These are phyloP conservation scores for Cyclostephanos tholiformis DNA, from an alignment of 108 stramenopile genomes.

Conservation along the genomic window DNA sequence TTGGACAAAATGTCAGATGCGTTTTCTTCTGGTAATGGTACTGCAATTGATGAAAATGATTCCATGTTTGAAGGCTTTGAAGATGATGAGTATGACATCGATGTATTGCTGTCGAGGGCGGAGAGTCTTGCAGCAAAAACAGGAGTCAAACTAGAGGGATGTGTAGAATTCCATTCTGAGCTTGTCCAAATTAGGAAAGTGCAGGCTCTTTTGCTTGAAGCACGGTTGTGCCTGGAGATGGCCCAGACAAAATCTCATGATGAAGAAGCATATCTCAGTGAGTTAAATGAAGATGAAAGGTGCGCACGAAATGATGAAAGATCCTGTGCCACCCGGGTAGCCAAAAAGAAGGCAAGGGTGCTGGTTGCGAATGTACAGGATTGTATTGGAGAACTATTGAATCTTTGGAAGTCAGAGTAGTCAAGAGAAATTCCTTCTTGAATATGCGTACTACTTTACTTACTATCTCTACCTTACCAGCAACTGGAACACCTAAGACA, in stretches of 20 bases:
- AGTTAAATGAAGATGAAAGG: not conserved
- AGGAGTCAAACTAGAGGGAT: constrained; percentile 1
- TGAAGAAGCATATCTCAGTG: not conserved
- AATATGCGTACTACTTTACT: too few relatives aligned
- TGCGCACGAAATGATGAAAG: not conserved
- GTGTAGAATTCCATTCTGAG: not conserved
- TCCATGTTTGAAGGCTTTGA: constrained; percentile 46
- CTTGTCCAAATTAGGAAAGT: constrained; percentile 24
- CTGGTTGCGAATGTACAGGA: constrained; percentile 20
- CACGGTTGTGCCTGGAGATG: constrained; percentile 32
- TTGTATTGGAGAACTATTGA: constrained; percentile 17
- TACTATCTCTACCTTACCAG: too few relatives aligned
- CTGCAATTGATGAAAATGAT: constrained; percentile 38
- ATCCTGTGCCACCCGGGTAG: not conserved
- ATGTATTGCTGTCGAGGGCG: constrained; percentile 27
- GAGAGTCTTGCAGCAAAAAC: constrained; percentile 33
- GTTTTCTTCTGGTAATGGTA: not conserved
- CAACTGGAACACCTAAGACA: too few relatives aligned
- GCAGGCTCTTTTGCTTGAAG: constrained; percentile 37
- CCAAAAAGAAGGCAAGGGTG: constrained; percentile 22
- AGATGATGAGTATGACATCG: constrained; percentile 38
- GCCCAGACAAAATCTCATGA: not conserved
- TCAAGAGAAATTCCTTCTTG: too few relatives aligned
- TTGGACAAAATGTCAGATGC: not conserved
- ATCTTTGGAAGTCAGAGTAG: not conserved